Evolutionary conservation across 257 asterid genomes (phyloP).

Genomic region (Penstemon eatonii): DNA sequence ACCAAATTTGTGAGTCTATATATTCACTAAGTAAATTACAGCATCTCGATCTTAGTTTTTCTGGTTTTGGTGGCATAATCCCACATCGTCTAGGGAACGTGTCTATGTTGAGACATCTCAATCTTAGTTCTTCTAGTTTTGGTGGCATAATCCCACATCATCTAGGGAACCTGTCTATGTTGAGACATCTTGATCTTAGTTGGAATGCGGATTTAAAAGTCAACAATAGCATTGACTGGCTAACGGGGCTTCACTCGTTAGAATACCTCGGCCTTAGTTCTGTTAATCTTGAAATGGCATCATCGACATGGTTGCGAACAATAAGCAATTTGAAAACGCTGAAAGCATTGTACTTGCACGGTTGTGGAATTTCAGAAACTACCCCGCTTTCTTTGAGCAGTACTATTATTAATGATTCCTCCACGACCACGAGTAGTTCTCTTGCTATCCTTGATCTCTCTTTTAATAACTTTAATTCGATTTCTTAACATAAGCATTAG

Average conservation of each 20-base stretch:
- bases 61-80: conserved; percentile 22
- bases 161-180: conserved; percentile 32
- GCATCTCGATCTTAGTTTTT: conserved; percentile 27
- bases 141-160: conserved; percentile 24
- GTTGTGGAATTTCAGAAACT: conserved; percentile 11
- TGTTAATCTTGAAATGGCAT: neutral
- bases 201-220: conserved; percentile 16
- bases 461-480: conserved; percentile 20
- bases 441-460: conserved; percentile 25
- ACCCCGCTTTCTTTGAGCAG: neutral
- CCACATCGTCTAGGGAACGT: conserved; percentile 32
- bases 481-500: conserved; percentile 16
- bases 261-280: conserved; percentile 25
- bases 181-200: conserved; percentile 36
- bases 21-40: too few relatives aligned
- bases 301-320: conserved; percentile 12
- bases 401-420: too few relatives aligned
- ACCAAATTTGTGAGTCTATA: too few relatives aligned
- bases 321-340: conserved; percentile 6
- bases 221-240: conserved; percentile 23
- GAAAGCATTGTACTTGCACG: neutral
- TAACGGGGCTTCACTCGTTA: conserved; percentile 19
- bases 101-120: conserved; percentile 29
- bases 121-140: too few relatives aligned
- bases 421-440: too few relatives aligned